phyloP scores from a whole-genome alignment of 2,329 filamentous ascomycete species.

The Lecanicillium sp. region DNA sequence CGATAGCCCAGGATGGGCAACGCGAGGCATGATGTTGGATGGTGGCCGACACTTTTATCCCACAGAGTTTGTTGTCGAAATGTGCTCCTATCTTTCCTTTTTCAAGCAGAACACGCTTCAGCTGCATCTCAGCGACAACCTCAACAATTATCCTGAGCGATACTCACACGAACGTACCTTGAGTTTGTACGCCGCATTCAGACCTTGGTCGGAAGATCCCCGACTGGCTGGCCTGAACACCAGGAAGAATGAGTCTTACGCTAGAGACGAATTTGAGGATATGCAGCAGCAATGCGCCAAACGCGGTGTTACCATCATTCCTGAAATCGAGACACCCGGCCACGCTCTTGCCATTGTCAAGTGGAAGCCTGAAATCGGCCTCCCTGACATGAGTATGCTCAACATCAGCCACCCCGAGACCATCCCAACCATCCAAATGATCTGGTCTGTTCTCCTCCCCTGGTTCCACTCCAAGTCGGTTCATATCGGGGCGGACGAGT shows the following conservation, averaged over 20 bases:
- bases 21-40: conserved; percentile 37
- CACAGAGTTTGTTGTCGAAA: conserved; percentile 39
- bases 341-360: conserved; percentile 47
- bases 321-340: conserved; percentile 50
- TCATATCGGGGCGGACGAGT: conserved; percentile 47
- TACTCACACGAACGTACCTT: conserved; percentile 38
- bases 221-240: conserved; percentile 39
- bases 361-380: conserved; percentile 46
- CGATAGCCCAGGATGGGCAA: conserved; percentile 42
- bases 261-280: conserved; percentile 36
- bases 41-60: conserved; percentile 47
- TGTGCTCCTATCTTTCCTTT: conserved; percentile 49
- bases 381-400: conserved; percentile 32
- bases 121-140: conserved; percentile 46
- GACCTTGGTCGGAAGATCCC: conserved; percentile 38
- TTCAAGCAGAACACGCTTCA: conserved; percentile 52
- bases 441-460: conserved; percentile 43
- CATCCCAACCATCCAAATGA: conserved; percentile 37
- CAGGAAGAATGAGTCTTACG: conserved; percentile 44
- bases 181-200: conserved; percentile 44
- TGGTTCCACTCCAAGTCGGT: conserved; percentile 47
- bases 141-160: conserved; percentile 34
- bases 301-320: conserved; percentile 46
- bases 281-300: conserved; percentile 42
- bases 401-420: conserved; percentile 44